Evolutionary conservation across 805 yeast species (phyloP), one percentile per base, ranked within the genome.

Genomic region (Clavispora vitiphila): DNA sequence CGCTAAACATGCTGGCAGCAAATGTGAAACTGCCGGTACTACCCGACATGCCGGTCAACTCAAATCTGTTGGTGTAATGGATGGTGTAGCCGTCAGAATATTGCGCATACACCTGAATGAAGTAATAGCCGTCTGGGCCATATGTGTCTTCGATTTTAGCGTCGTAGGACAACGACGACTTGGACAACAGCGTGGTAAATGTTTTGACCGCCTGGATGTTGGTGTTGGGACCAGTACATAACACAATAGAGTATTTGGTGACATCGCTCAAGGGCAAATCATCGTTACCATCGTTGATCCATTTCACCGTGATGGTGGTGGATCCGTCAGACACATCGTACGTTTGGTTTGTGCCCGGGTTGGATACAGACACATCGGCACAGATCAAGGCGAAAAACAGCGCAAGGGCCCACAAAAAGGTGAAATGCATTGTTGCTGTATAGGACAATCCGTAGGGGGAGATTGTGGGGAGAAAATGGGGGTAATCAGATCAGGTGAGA

Each of bases 21-120:
- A 66, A 27, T 43, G 60, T 30, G 83, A 80, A 32, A 72, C 50
- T 44, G 30, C 42, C 67, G n/a, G 74, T 50, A 0, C 80, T 40
- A 34, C 96, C 96, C 0, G 80, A 64, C 95, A 91, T 85, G 9
- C 82, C 88, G 0, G 70, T 59, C 46, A 91, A 65, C 21, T 59
- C 46, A 65, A 90, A 83, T 54, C 95, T 69, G 29, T 74, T 71
- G 4, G 89, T 59, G 61, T 87, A 87, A 57, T 81, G 84, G 49
- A 78, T 78, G 1, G 87, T 73, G 53, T 65, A 69, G 25, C 76
- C 78, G 21, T 55, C 51, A 2, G 59, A 43, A 41, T 64, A 67
- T 8, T 51, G 44, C 1, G 87, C 77, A 47, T 72, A 76, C 24
- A 89, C 59, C 66, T 91, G 97, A 49, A 91, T 60, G 60, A 67